phyloP scores from a whole-genome alignment of 1,284 basidiomycete genomes.

The Phenoliferia sp. region DNA sequence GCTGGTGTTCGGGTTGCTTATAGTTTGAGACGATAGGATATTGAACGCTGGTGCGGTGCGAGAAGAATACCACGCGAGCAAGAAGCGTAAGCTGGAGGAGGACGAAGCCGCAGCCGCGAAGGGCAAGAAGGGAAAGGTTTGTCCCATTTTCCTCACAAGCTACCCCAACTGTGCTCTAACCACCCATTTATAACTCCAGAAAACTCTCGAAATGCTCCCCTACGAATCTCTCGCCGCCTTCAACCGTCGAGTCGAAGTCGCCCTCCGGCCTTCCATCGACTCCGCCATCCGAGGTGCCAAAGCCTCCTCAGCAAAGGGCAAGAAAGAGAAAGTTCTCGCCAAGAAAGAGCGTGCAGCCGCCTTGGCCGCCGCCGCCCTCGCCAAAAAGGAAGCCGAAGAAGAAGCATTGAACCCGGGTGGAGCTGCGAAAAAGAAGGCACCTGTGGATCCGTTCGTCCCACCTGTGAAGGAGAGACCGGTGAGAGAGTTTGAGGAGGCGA shows the following conservation, averaged over 20 bases:
- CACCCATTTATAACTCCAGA: conserved; percentile 2
- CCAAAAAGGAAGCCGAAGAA: conserved; percentile 7
- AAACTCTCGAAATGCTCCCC: conserved; percentile 16
- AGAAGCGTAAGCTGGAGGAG: conserved; percentile 27
- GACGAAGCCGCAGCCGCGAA: not conserved
- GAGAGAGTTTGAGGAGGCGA: conserved; percentile 21
- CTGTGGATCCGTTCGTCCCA: conserved; percentile 25
- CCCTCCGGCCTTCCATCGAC: conserved; percentile 21
- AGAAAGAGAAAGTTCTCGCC: conserved; percentile 1
- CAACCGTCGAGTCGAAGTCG: conserved; percentile 31
- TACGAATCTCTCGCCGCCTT: conserved; percentile 30
- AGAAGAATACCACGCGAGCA: conserved; percentile 28
- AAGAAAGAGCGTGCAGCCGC: conserved; percentile 15
- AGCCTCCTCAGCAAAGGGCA: conserved; percentile 16
- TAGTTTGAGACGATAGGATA: conserved; percentile 5
- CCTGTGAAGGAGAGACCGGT: conserved; percentile 5
- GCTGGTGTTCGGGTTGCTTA: not conserved
- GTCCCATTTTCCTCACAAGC: not conserved
- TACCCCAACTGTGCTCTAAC: not conserved
- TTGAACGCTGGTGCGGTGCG: conserved; percentile 26
- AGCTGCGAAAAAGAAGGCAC: conserved; percentile 15
- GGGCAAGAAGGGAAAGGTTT: conserved; percentile 14
- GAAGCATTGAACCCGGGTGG: not conserved
- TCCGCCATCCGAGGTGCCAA: conserved; percentile 22
- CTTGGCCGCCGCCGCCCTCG: conserved; percentile 7